Percentiles rank a stretch among this genome's conserved stretches.
Evolutionary conservation across 129 eudicot genomes (phyloP).

Genomic region (Mikania micrantha): DNA sequence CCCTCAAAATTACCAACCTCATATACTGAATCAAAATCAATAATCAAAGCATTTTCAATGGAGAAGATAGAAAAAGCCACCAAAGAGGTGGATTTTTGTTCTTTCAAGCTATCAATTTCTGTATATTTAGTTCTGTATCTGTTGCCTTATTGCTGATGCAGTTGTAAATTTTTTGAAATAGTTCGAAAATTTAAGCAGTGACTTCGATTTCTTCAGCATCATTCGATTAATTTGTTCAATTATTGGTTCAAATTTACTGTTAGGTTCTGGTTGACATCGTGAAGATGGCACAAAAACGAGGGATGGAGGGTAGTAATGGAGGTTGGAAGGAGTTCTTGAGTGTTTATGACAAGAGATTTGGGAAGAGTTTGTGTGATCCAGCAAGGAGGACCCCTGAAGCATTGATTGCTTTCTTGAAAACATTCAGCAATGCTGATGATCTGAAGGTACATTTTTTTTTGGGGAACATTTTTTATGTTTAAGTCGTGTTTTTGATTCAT

Average conservation of each 20-base stretch:
- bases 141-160: not conserved
- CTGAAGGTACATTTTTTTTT: constrained; percentile 33
- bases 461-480: not conserved
- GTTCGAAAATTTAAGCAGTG: not conserved
- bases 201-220: not conserved
- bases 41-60: constrained; percentile 15
- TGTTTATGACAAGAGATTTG: constrained; percentile 55
- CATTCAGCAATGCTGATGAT: constrained; percentile 55
- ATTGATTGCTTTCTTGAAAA: constrained; percentile 57
- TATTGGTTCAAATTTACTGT: not conserved
- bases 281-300: constrained; percentile 71
- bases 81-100: constrained; percentile 15
- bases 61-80: constrained; percentile 26
- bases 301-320: constrained; percentile 76
- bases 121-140: not conserved
- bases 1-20: not conserved
- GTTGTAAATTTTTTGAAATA: not conserved
- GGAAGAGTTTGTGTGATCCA: constrained; percentile 84
- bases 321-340: constrained; percentile 83
- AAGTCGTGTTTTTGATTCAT: not conserved
- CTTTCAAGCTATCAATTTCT: not conserved
- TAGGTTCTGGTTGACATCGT: constrained; percentile 79
- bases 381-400: constrained; percentile 53
- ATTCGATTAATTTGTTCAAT: not conserved
- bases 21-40: not conserved